Conservation (phyloP, 2,329 filamentous ascomycete species). For the Aspergillus sp. region DNA sequence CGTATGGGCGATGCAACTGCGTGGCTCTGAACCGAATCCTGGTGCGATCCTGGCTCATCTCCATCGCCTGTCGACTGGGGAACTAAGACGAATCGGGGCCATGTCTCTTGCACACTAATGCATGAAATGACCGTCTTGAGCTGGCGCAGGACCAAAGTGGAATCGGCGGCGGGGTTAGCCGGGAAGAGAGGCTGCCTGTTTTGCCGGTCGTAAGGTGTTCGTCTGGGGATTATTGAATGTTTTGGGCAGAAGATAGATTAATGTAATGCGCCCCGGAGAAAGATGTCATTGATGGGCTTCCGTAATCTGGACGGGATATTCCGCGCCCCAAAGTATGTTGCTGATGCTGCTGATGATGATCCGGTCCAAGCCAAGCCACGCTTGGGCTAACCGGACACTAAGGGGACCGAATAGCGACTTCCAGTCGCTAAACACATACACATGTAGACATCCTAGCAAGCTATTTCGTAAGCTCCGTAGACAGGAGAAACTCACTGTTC, state of each 20-base stretch:
- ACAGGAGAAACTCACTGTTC: too few relatives aligned
- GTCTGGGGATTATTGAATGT: not conserved
- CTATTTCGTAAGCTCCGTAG: too few relatives aligned
- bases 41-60: slow-evolving; percentile 1
- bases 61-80: not conserved
- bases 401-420: too few relatives aligned
- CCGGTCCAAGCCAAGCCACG: not conserved
- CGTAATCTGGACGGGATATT: not conserved
- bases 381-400: not conserved
- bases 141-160: not conserved
- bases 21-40: not conserved
- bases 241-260: too few relatives aligned
- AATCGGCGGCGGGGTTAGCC: not conserved
- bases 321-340: not conserved
- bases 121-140: slow-evolving; percentile 17
- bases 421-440: too few relatives aligned
- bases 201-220: not conserved
- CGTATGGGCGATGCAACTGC: not conserved
- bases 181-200: not conserved
- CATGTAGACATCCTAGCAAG: not conserved
- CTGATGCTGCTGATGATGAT: too few relatives aligned
- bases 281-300: not conserved
- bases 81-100: slow-evolving; percentile 12
- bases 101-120: slow-evolving; percentile 18
- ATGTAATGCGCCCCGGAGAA: not conserved